A percentile compares a stretch with the other conserved stretches of the same genome.
Conservation (phyloP, 2,329 filamentous ascomycete species). For the Aspergillus transmontanensis region DNA sequence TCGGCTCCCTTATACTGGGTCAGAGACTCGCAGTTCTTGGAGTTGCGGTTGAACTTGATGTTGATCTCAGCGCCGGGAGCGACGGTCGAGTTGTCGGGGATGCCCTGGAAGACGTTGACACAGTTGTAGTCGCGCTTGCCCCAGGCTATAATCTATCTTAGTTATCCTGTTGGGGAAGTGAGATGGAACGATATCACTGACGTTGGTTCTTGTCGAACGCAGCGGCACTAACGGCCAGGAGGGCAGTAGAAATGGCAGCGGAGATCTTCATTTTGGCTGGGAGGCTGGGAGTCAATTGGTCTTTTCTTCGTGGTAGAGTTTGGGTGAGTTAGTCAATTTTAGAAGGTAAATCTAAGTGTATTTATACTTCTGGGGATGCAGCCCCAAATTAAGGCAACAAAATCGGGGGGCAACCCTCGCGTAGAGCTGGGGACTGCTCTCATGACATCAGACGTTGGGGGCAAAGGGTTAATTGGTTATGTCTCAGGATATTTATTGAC, state of each 20-base stretch:
- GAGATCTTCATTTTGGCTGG: conserved; percentile 32
- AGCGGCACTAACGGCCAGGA: conserved; percentile 30
- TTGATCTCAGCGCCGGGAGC: conserved; percentile 25
- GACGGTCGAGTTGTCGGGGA: conserved; percentile 35
- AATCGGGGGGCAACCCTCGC: background rate
- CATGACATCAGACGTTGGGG: background rate
- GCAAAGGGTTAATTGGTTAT: background rate
- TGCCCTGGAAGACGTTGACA: conserved; percentile 36
- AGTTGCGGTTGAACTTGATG: conserved; percentile 31
- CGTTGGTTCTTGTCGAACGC: conserved; percentile 36
- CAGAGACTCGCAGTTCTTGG: conserved; percentile 28
- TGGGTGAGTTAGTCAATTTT: background rate
- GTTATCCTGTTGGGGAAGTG: background rate
- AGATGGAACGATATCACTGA: conserved; percentile 13
- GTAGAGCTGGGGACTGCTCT: background rate
- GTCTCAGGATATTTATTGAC: background rate
- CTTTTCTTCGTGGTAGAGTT: background rate
- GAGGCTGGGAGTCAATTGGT: background rate
- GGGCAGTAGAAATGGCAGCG: conserved; percentile 24
- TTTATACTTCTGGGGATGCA: background rate
- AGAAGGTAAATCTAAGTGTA: background rate
- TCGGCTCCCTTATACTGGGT: conserved; percentile 22
- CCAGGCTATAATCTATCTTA: conserved; percentile 27
- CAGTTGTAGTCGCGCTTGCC: conserved; percentile 38
- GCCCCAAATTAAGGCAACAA: background rate